Conservation (phyloP, 2,329 filamentous ascomycete genomes). For the Exophiala sp. region DNA sequence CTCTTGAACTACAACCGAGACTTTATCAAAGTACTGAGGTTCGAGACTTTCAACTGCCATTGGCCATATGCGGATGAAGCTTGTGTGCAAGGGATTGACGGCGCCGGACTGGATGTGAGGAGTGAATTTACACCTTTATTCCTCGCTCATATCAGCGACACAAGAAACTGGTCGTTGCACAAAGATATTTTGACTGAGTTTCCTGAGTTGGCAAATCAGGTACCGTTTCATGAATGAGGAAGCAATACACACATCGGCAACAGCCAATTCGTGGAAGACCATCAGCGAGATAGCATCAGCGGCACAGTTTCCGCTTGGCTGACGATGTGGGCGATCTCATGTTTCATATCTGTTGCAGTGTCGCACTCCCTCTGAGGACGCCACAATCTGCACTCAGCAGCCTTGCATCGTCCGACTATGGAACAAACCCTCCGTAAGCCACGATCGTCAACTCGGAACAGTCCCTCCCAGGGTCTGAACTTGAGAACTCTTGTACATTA, state of each 20-base stretch:
- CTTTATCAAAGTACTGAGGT: background rate
- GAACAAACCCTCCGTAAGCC: no score
- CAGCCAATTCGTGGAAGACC: no score
- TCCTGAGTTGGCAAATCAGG: slow-evolving; percentile 1
- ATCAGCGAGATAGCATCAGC: no score
- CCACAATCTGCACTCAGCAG: no score
- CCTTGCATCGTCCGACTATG: no score
- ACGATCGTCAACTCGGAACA: no score
- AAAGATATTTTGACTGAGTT: background rate
- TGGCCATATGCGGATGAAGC: slow-evolving; percentile 1
- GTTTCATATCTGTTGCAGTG: no score
- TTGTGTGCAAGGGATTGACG: slow-evolving; percentile 1
- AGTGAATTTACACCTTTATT: background rate
- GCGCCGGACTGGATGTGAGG: background rate
- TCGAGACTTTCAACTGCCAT: slow-evolving; percentile 1
- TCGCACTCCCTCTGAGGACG: no score
- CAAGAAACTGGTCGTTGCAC: slow-evolving; percentile 1
- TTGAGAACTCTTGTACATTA: no score
- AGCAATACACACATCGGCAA: background rate
- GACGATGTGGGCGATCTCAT: no score
- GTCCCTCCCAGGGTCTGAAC: no score
- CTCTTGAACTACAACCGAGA: slow-evolving; percentile 3
- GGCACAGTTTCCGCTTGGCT: no score
- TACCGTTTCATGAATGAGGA: background rate
- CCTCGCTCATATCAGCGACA: background rate